A percentile compares a stretch with the other conserved stretches of the same genome.
Evolutionary conservation across 2,329 filamentous ascomycete species (phyloP).

Genomic region (Rutstroemia sp.): DNA sequence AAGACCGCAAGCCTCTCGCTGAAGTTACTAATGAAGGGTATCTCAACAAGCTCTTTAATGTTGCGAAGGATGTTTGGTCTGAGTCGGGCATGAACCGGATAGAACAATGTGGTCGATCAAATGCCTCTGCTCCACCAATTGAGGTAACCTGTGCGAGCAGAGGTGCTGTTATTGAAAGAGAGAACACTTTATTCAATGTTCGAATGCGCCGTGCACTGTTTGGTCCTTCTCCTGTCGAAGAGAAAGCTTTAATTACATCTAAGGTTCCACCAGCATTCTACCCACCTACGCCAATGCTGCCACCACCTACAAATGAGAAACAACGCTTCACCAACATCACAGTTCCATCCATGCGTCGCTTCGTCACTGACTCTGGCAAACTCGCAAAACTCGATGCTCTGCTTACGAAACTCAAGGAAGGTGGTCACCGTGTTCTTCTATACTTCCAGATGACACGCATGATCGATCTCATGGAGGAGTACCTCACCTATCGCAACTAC

Average conservation of each 20-base stretch:
- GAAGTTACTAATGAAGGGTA: conserved; percentile 66
- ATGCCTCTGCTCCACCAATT: conserved; percentile 77
- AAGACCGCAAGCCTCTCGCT: conserved; percentile 57
- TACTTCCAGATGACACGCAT: conserved; percentile 99
- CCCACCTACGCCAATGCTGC: conserved; percentile 60
- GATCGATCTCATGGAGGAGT: conserved; percentile 99
- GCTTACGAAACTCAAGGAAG: conserved; percentile 82
- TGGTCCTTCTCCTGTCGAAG: conserved; percentile 55
- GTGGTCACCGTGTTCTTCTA: conserved; percentile 83
- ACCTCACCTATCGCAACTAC: conserved; percentile 97
- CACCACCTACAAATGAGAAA: conserved; percentile 72
- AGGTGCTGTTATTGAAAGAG: conserved; percentile 54
- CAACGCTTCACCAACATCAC: conserved; percentile 82
- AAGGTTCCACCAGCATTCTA: conserved; percentile 60
- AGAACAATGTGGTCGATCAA: conserved; percentile 74
- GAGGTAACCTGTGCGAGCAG: conserved; percentile 70
- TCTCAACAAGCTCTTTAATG: conserved; percentile 69
- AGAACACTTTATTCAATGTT: conserved; percentile 71
- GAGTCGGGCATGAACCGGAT: conserved; percentile 68
- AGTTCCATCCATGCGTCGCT: conserved; percentile 93
- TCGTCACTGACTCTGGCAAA: conserved; percentile 96
- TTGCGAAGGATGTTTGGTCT: conserved; percentile 58
- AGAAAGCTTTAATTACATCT: conserved; percentile 66
- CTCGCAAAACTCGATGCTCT: conserved; percentile 84
- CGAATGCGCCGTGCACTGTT: conserved; percentile 69